Base-by-base conservation (phyloP, 2,329 filamentous ascomycete species). In the Sclerotinia spermophila region DNA sequence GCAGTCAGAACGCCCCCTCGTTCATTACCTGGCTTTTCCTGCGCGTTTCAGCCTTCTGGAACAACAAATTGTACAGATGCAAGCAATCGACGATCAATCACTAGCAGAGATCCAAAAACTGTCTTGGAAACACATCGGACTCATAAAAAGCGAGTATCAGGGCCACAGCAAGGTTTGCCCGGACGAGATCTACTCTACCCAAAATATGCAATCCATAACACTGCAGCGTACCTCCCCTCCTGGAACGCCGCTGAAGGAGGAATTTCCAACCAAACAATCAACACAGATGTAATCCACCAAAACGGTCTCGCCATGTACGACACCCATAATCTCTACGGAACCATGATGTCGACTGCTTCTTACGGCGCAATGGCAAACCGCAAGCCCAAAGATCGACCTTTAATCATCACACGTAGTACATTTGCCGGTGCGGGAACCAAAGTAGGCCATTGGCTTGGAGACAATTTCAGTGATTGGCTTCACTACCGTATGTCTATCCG, bases 241-340 rank as follows among this genome's bases (percentile, higher is more conserved):
- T 80, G 81, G 69, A 84, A 79, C 55, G 82, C 81, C 3, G 82
- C 78, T 10, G 79, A 82, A 53, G 84, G 84, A 56, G 83, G 82
- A 2, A 79, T 86, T 38, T 84, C 83, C 0, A 86, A 87, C 78
- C 84, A 86, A 76, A 89, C 91, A 0, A 86, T 92, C 68, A 84
- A 87, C 73, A 91, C 90, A 0, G 86, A 92, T 76, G 81, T 92
- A 13, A 84, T 89, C 13, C 90, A 93, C 78, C 84, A 87, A 56
- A 89, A 91, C 71, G 90, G 90, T 1, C 81, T 89, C 51, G 83
- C 84, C 30, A 87, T 92, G 79, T 93, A 92, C 77, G 92, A 94
- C 75, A 91, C 89, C 0, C 92, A 94, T 79, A 94, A 94, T 75
- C 80, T 94, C 1, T 93, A 92, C 78, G 92, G 92, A 1, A 86